A percentile compares a stretch with the other conserved stretches of the same genome.
These are phyloP conservation scores for Zygoascus tannicola DNA, from an alignment of 805 yeast species.

Conservation along the genomic window DNA sequence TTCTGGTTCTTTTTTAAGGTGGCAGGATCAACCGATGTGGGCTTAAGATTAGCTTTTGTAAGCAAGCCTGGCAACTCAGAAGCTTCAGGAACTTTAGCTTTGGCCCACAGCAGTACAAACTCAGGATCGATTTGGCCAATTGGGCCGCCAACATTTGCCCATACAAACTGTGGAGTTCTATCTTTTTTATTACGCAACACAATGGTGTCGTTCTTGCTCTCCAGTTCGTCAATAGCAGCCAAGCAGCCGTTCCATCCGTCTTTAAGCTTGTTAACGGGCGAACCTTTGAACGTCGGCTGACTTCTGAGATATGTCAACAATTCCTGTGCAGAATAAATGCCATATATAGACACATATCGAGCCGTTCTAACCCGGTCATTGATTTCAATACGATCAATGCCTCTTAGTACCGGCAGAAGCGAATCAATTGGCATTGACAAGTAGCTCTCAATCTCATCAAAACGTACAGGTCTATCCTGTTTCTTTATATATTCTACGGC, in stretches of 20 bases:
- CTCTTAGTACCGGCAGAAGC: conserved; percentile 60
- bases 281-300: conserved; percentile 83
- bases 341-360: conserved; percentile 82
- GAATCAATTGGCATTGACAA: conserved; percentile 54
- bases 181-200: conserved; percentile 90
- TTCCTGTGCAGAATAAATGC: conserved; percentile 73
- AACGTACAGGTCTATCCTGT: conserved; percentile 57
- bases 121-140: conserved; percentile 67
- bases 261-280: conserved; percentile 65
- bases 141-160: conserved; percentile 81
- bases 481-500: conserved; percentile 83
- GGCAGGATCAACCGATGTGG: conserved; percentile 97
- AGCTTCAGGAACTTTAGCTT: conserved; percentile 68
- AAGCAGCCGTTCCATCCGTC: conserved; percentile 95
- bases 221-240: conserved; percentile 68
- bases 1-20: conserved; percentile 61
- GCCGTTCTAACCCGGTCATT: conserved; percentile 54
- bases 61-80: conserved; percentile 73
- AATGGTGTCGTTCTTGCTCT: conserved; percentile 63
- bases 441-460: conserved; percentile 57
- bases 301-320: conserved; percentile 61
- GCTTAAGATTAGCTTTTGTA: conserved; percentile 80
- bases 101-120: conserved; percentile 73
- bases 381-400: conserved; percentile 67
- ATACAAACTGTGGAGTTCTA: conserved; percentile 73